These are phyloP conservation scores for Lentinula detonsa DNA, from an alignment of 768 basidiomycete genomes.

Conservation along the genomic window DNA sequence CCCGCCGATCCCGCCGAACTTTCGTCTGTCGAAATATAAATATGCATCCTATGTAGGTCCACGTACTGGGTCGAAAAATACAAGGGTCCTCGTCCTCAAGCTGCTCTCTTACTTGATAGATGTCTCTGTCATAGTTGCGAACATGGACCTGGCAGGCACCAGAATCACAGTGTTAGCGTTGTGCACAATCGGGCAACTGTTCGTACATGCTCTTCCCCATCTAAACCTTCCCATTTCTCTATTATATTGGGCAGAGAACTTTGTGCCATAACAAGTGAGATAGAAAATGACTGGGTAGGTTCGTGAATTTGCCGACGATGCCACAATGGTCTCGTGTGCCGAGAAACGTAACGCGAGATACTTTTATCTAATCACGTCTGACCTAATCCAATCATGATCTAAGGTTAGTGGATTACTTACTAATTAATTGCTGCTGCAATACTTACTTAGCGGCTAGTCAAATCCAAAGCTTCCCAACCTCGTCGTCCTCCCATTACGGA, in stretches of 20 bases:
- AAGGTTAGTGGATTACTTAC: background rate
- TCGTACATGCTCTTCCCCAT: constrained; percentile 4
- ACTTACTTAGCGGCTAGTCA: background rate
- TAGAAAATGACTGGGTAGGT: background rate
- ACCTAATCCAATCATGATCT: background rate
- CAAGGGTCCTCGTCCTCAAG: background rate
- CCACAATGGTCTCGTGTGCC: background rate
- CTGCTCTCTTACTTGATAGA: background rate
- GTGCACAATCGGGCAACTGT: constrained; percentile 1
- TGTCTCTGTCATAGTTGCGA: constrained; percentile 1
- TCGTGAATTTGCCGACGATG: background rate
- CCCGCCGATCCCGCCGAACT: background rate
- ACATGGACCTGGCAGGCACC: background rate
- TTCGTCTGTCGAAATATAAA: background rate
- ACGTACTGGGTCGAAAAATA: background rate
- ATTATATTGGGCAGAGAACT: background rate
- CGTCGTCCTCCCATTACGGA: background rate
- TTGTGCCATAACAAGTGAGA: background rate
- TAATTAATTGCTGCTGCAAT: background rate
- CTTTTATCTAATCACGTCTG: too few relatives aligned
- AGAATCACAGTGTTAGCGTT: background rate
- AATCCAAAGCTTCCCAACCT: background rate
- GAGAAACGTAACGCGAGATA: background rate
- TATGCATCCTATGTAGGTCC: background rate
- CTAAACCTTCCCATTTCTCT: background rate